Percentiles rank a stretch among this genome's conserved stretches.
Conservation (phyloP, 2,329 filamentous ascomycete species). For the Alternaria panax region DNA sequence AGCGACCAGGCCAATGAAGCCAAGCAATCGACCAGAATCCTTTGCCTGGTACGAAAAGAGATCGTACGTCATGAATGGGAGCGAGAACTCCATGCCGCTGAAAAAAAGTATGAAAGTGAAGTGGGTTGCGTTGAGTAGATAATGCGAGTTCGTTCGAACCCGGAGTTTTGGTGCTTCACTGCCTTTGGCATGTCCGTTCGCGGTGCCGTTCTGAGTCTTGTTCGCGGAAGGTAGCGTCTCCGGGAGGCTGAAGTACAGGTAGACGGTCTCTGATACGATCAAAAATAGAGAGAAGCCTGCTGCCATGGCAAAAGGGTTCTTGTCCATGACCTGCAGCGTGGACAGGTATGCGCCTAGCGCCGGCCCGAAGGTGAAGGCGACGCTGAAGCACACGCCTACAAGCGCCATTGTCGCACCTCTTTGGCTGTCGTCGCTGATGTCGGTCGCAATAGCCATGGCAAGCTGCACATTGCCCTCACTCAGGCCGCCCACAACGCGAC, state of each 20-base stretch:
- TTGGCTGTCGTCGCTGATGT: slow-evolving; percentile 86
- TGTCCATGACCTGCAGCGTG: slow-evolving; percentile 76
- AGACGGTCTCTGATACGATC: slow-evolving; percentile 85
- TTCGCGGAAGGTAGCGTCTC: slow-evolving; percentile 75
- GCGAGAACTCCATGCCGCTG: slow-evolving; percentile 96
- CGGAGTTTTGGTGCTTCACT: slow-evolving; percentile 28
- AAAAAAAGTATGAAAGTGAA: slow-evolving; percentile 95
- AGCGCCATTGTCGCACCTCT: slow-evolving; percentile 94
- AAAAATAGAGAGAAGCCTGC: slow-evolving; percentile 86
- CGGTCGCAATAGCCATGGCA: slow-evolving; percentile 93
- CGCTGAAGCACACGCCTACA: slow-evolving; percentile 94
- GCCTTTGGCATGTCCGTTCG: slow-evolving; percentile 29
- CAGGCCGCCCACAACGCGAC: slow-evolving; percentile 86
- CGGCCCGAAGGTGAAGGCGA: slow-evolving; percentile 96
- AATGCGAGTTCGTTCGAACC: slow-evolving; percentile 78
- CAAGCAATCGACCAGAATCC: slow-evolving; percentile 84
- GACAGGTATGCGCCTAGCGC: slow-evolving; percentile 88
- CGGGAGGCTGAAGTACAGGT: slow-evolving; percentile 83
- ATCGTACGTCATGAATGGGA: slow-evolving; percentile 97
- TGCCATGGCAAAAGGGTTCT: slow-evolving; percentile 92
- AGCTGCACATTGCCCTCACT: slow-evolving; percentile 98
- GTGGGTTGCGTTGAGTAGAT: slow-evolving; percentile 83
- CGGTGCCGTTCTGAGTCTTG: slow-evolving; percentile 21
- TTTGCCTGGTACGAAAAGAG: slow-evolving; percentile 83
- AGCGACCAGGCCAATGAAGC: slow-evolving; percentile 89